Percentiles rank a stretch among this genome's conserved stretches.
phyloP scores from a whole-genome alignment of 441 rosid species.

The Metrosideros polymorpha region DNA sequence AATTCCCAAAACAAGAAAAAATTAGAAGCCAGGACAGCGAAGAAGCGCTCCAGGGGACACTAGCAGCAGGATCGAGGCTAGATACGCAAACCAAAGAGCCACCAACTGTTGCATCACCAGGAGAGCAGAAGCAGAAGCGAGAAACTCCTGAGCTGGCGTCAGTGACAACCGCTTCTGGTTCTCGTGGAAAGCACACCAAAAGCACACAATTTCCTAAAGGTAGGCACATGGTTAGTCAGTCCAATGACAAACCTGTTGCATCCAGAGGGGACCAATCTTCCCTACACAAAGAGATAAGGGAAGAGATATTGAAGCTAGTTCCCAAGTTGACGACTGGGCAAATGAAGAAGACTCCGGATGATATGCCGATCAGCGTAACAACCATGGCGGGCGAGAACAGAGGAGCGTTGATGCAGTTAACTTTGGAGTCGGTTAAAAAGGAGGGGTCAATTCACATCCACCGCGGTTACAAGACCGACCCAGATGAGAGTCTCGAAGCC shows the following conservation, averaged over 20 bases:
- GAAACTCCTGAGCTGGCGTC: conserved; percentile 11
- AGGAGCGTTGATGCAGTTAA: conserved; percentile 67
- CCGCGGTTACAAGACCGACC: conserved; percentile 50
- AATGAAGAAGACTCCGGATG: conserved; percentile 24
- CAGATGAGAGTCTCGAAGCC: conserved; percentile 46
- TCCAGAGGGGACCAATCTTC: conserved; percentile 23
- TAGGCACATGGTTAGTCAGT: conserved; percentile 7
- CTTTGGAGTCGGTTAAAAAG: conserved; percentile 33
- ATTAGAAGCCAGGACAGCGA: conserved; percentile 1
- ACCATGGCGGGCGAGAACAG: conserved; percentile 81
- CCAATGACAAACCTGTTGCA: conserved; percentile 17
- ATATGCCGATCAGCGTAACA: conserved; percentile 30
- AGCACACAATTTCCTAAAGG: conserved; percentile 17
- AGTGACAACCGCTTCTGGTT: conserved; percentile 5
- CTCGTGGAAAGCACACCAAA: conserved; percentile 22
- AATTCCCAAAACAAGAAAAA: conserved; percentile 8
- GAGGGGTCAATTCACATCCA: conserved; percentile 45
- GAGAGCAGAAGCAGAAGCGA: conserved; percentile 17
- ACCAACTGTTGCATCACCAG: not conserved
- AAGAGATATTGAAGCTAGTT: conserved; percentile 51
- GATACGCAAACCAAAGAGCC: conserved; percentile 18
- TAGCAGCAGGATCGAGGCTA: conserved; percentile 9
- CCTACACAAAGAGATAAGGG: conserved; percentile 44
- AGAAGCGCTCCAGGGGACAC: conserved; percentile 8
- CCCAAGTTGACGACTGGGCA: conserved; percentile 36